Conservation (phyloP, 352 stramenopile species). For the Globisporangium recalcitrans region DNA sequence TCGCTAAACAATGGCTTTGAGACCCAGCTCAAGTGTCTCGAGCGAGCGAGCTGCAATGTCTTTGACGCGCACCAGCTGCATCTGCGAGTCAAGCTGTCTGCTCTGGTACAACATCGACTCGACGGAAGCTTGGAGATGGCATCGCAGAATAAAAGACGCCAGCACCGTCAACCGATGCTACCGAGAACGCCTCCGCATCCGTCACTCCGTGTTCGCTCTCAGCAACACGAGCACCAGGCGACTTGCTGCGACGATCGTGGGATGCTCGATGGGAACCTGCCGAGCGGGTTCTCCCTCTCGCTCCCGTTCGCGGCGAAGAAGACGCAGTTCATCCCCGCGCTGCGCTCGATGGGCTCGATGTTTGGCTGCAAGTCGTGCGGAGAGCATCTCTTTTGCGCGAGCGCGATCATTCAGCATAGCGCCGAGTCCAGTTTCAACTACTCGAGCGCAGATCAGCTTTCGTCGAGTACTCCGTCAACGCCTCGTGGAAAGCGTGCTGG, state of each 20-base stretch:
- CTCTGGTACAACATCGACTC: conserved; percentile 33
- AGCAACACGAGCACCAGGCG: conserved; percentile 3
- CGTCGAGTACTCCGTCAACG: not conserved
- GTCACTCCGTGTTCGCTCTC: conserved; percentile 19
- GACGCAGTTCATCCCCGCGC: conserved; percentile 54
- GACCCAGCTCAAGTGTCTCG: conserved; percentile 71
- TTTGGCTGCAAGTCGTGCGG: conserved; percentile 59
- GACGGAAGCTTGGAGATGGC: conserved; percentile 24
- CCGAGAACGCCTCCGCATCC: conserved; percentile 16
- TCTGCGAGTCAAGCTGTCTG: conserved; percentile 34
- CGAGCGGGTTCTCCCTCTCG: conserved; percentile 54
- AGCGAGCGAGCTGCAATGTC: conserved; percentile 58
- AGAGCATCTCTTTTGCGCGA: conserved; percentile 58
- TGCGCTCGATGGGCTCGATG: conserved; percentile 67
- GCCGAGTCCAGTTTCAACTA: conserved; percentile 2
- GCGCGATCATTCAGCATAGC: conserved; percentile 40
- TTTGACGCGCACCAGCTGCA: conserved; percentile 76
- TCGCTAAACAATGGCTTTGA: conserved; percentile 84
- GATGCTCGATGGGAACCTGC: conserved; percentile 52
- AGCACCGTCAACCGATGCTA: conserved; percentile 12
- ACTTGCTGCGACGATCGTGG: conserved; percentile 42
- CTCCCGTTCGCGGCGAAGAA: conserved; percentile 17
- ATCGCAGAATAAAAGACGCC: conserved; percentile 19
- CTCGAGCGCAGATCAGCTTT: not conserved
- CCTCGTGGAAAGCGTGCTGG: not conserved